Base-by-base conservation (phyloP, 2,329 filamentous ascomycete species). In the Alternaria burnsii region DNA sequence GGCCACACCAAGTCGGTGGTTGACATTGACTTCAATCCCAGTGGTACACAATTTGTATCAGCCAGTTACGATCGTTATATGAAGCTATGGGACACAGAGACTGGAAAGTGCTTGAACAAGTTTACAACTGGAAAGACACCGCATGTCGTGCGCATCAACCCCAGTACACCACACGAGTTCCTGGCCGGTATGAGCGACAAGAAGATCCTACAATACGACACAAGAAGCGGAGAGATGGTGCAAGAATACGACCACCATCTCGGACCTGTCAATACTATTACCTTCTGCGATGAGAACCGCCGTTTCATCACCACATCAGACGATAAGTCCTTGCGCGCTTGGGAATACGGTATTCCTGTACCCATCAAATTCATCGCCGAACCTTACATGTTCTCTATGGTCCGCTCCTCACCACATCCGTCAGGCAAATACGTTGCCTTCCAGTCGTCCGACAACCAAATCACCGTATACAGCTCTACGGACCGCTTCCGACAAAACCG, bases 201-300 rank as follows among this genome's bases (percentile, higher is more conserved):
- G 84, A 97, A 97, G 84, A 99, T 99, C 70, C 86, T 99, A 42
- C 95, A 99, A 76, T 99, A 96, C 79, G 95, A 99, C 79, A 94
- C 89, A 2, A 88, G 96, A 28, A 89, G 89, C 7, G 88, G 88
- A 68, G 89, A 96, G 71, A 86, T 95, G 59, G 91, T 97, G 12
- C 96, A 99, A 76, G 95, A 98, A 82, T 99, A 99, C 81, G 94
- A 99, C 76, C 95, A 99, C 79, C 95, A 99, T 78, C 83, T 99
- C 63, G 95, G 93, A n/a, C 93, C 95, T 24, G 90, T 99, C 83
- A 99, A 99, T 82, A 98, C 95, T 10, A 92, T 99, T 68, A 95
- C 92, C 5, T 99, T 98, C 79, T 93, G 96, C 68, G 95, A 99
- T 77, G 89, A 96, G 60, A 93, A 94, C 78, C 89, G 94, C 36